Evolutionary conservation across 1,284 basidiomycete species (phyloP).

Genomic region (Melanopsichium pennsylvanicum): DNA sequence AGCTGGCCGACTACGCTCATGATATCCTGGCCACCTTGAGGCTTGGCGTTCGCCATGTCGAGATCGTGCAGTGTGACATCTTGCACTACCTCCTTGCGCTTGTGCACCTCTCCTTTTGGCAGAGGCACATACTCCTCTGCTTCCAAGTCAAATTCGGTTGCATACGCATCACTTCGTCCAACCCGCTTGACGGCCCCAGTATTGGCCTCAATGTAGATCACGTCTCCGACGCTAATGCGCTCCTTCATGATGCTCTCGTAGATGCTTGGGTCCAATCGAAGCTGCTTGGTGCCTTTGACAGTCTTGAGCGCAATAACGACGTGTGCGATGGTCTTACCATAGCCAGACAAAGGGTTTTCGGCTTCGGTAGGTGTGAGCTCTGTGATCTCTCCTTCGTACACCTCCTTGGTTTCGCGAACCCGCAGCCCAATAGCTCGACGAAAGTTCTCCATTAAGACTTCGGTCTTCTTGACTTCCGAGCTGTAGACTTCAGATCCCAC

Average conservation of each 20-base stretch:
- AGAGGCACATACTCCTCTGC: slow-evolving; percentile 97
- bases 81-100: slow-evolving; percentile 95
- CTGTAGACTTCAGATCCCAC: slow-evolving; percentile 97
- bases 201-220: slow-evolving; percentile 93
- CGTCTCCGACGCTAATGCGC: slow-evolving; percentile 94
- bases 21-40: slow-evolving; percentile 93
- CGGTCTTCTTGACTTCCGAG: slow-evolving; percentile 98
- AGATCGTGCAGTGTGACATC: slow-evolving; percentile 96
- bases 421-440: slow-evolving; percentile 84
- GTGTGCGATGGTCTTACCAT: slow-evolving; percentile 97
- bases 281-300: slow-evolving; percentile 96
- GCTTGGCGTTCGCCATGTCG: slow-evolving; percentile 94
- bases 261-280: slow-evolving; percentile 90
- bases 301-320: slow-evolving; percentile 97
- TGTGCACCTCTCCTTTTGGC: slow-evolving; percentile 98
- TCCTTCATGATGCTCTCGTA: slow-evolving; percentile 98
- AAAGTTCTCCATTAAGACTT: slow-evolving; percentile 95
- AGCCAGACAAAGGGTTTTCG: slow-evolving; percentile 72
- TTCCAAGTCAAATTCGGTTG: slow-evolving; percentile 97
- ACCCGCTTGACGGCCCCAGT: slow-evolving; percentile 98
- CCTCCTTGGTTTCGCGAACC: slow-evolving; percentile 86
- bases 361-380: slow-evolving; percentile 87
- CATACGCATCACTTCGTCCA: slow-evolving; percentile 95
- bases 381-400: slow-evolving; percentile 98
- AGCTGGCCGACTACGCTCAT: slow-evolving; percentile 99